Conservation (phyloP, 306 rosid genomes). For the Citrullus colocynthis region DNA sequence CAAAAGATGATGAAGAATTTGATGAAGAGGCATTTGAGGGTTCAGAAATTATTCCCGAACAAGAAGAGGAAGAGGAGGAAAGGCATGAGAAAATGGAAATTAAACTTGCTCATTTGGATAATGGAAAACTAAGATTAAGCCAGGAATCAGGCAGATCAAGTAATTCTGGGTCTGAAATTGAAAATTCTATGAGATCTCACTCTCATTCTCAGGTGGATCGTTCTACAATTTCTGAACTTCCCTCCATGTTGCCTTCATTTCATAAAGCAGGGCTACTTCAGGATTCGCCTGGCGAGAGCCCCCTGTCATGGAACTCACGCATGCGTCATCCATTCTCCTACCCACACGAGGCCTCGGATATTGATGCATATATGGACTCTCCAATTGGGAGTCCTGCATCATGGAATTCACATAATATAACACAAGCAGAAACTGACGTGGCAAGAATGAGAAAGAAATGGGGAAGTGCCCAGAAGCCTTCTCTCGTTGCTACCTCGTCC, state of each 20-base stretch:
- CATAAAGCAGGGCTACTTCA: conserved; percentile 47
- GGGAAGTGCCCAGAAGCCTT: conserved; percentile 94
- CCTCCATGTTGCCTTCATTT: conserved; percentile 42
- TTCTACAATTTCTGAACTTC: conserved; percentile 50
- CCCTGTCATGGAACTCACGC: conserved; percentile 77
- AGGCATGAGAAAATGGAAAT: conserved; percentile 35
- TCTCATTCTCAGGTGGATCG: conserved; percentile 57
- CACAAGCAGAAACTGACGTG: conserved; percentile 72
- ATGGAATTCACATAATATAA: conserved; percentile 80
- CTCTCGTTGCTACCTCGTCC: conserved; percentile 59
- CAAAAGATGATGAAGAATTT: conserved; percentile 40
- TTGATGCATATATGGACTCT: conserved; percentile 80
- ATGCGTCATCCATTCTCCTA: conserved; percentile 62
- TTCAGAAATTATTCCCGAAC: conserved; percentile 34
- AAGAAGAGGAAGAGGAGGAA: conserved; percentile 36
- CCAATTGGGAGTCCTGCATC: conserved; percentile 95
- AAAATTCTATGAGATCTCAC: conserved; percentile 55
- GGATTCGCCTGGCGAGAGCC: conserved; percentile 91
- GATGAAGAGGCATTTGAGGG: conserved; percentile 60
- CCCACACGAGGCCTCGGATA: conserved; percentile 73
- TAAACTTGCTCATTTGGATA: conserved; percentile 40
- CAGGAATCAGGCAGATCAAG: conserved; percentile 62
- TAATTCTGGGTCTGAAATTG: conserved; percentile 70
- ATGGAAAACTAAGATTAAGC: conserved; percentile 47
- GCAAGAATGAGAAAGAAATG: conserved; percentile 97